phyloP scores from a whole-genome alignment of 225 moss, liverwort and hornwort species.

The Bryoerythrophyllum caledonicum region DNA sequence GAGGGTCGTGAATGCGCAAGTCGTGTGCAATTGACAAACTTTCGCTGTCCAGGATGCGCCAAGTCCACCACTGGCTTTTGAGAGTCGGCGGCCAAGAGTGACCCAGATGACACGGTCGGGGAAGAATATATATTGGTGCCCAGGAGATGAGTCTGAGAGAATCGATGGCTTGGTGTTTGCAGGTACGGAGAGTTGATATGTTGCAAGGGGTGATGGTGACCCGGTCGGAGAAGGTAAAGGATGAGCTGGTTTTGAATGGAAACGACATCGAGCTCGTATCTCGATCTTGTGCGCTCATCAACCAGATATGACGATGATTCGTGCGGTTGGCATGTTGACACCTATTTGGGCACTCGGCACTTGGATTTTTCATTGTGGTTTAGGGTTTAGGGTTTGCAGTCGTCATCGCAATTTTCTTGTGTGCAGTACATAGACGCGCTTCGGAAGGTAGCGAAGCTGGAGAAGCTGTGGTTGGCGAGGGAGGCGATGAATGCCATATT shows the following conservation, averaged over 20 bases:
- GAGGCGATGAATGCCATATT: no score
- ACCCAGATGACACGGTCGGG: not conserved
- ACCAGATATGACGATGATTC: slow-evolving; percentile 65
- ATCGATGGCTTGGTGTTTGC: not conserved
- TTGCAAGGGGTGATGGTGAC: slow-evolving; percentile 67
- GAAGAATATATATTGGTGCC: no score
- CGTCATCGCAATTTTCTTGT: no score
- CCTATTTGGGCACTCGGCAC: no score
- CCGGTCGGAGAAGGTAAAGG: slow-evolving; percentile 81
- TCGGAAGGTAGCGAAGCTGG: no score
- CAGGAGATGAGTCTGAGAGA: not conserved
- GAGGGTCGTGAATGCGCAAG: not conserved
- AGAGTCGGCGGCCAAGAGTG: not conserved
- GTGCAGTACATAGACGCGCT: no score
- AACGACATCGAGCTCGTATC: slow-evolving; percentile 84
- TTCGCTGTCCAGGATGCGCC: not conserved
- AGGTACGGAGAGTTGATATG: slow-evolving; percentile 77
- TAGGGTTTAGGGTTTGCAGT: no score
- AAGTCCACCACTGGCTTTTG: not conserved
- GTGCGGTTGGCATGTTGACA: not conserved
- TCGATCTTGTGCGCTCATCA: slow-evolving; percentile 69
- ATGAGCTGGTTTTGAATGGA: slow-evolving; percentile 74
- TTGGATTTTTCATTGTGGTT: no score
- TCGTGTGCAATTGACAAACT: no score
- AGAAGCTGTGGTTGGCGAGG: no score